Evolutionary conservation across 1,284 basidiomycete genomes (phyloP).

Genomic region (Papiliotrema nemorosa): DNA sequence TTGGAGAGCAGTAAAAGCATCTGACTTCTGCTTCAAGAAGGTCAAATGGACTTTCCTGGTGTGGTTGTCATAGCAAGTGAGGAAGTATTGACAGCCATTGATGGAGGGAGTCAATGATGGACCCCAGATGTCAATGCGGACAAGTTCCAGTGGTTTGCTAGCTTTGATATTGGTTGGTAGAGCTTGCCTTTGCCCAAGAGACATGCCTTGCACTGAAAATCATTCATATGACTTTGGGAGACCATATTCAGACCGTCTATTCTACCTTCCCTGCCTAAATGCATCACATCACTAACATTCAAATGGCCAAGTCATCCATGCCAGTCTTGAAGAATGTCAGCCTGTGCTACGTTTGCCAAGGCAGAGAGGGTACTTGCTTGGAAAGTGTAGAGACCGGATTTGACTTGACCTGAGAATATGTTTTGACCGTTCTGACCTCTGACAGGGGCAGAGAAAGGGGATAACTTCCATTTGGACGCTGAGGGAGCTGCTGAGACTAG

Average conservation of each 20-base stretch:
- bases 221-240: not conserved
- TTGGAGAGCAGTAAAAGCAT: not conserved
- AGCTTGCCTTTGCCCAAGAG: not conserved
- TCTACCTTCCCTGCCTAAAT: not conserved
- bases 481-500: not conserved
- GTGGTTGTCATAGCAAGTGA: not conserved
- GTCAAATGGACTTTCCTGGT: not conserved
- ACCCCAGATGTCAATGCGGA: slow-evolving; percentile 9
- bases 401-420: not conserved
- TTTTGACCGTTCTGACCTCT: not conserved
- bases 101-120: not conserved
- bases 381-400: not conserved
- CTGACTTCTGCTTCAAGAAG: not conserved
- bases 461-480: not conserved
- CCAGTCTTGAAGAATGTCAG: not conserved
- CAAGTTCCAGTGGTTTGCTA: not conserved
- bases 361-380: not conserved
- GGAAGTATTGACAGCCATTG: not conserved
- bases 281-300: not conserved
- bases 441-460: not conserved
- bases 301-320: not conserved
- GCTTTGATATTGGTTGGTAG: not conserved
- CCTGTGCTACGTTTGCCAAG: not conserved
- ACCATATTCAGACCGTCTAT: not conserved
- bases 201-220: not conserved